These are phyloP conservation scores for Achaetomiella virescens DNA, from an alignment of 495 filamentous ascomycete genomes.

Conservation along the genomic window DNA sequence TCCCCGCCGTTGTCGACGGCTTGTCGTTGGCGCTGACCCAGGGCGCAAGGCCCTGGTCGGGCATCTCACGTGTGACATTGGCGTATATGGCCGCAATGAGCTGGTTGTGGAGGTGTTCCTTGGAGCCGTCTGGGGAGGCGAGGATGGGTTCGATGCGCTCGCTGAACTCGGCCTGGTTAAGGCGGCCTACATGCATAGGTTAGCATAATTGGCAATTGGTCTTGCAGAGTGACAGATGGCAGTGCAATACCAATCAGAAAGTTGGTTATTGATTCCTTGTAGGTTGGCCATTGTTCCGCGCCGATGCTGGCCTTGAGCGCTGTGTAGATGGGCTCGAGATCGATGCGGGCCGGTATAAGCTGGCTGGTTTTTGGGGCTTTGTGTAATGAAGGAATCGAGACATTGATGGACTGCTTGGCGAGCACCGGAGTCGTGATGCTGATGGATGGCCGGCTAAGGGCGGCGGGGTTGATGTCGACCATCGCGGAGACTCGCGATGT, in stretches of 20 bases:
- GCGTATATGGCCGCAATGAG: conserved; percentile 78
- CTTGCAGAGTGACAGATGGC: background rate
- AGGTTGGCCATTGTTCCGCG: conserved; percentile 77
- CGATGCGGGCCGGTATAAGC: conserved; percentile 66
- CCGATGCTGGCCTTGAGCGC: conserved; percentile 71
- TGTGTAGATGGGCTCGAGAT: conserved; percentile 84
- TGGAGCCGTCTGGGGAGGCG: conserved; percentile 61
- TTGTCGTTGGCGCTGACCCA: conserved; percentile 98
- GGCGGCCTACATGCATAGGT: conserved; percentile 50
- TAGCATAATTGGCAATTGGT: conserved; percentile 9
- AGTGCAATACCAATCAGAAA: conserved; percentile 65
- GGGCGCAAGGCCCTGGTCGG: conserved; percentile 83
- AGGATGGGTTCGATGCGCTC: conserved; percentile 65
- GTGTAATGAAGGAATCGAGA: conserved; percentile 50
- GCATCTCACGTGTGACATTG: conserved; percentile 82
- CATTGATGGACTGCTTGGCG: conserved; percentile 53
- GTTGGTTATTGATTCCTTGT: conserved; percentile 73
- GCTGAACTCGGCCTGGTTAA: conserved; percentile 79
- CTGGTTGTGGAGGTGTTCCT: conserved; percentile 83
- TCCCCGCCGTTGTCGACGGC: conserved; percentile 62
- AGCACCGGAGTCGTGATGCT: conserved; percentile 57
- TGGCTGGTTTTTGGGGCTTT: conserved; percentile 62
- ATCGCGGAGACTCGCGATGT: conserved; percentile 38
- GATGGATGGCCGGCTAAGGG: conserved; percentile 62
- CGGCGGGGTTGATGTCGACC: conserved; percentile 81